phyloP scores from a whole-genome alignment of 768 basidiomycete species.

The Pseudohyphozyma bogoriensis region DNA sequence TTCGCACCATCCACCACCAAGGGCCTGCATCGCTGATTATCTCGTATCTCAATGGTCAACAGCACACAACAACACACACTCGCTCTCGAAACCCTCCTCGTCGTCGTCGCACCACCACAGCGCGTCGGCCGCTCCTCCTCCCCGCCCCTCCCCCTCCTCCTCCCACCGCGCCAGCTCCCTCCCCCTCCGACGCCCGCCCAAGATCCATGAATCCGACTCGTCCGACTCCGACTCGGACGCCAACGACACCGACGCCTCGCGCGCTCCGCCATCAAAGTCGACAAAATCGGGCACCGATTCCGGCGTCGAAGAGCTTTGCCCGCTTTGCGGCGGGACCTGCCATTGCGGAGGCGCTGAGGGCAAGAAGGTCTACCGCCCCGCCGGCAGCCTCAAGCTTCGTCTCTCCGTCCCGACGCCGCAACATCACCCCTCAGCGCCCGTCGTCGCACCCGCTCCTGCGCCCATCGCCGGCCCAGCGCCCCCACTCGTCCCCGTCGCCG shows the following conservation, averaged over 20 bases:
- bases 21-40: not conserved
- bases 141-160: not conserved
- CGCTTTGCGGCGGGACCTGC: conserved; percentile 3
- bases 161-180: not conserved
- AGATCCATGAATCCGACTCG: not conserved
- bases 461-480: not conserved
- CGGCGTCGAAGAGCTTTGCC: conserved; percentile 12
- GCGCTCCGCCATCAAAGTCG: not conserved
- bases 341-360: not conserved
- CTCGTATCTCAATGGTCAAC: not conserved
- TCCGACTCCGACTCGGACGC: not conserved
- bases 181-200: not conserved
- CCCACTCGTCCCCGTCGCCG: not conserved
- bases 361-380: not conserved
- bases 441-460: not conserved
- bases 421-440: not conserved
- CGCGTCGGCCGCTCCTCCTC: not conserved
- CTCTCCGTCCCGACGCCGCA: not conserved
- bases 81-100: not conserved
- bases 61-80: not conserved
- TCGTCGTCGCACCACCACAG: not conserved
- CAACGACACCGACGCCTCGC: not conserved
- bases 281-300: not conserved
- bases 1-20: not conserved
- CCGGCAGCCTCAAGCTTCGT: not conserved